A percentile compares a stretch with the other conserved stretches of the same genome.
These are phyloP conservation scores for Skeletonema grethae DNA, from an alignment of 108 stramenopile genomes.

Conservation along the genomic window DNA sequence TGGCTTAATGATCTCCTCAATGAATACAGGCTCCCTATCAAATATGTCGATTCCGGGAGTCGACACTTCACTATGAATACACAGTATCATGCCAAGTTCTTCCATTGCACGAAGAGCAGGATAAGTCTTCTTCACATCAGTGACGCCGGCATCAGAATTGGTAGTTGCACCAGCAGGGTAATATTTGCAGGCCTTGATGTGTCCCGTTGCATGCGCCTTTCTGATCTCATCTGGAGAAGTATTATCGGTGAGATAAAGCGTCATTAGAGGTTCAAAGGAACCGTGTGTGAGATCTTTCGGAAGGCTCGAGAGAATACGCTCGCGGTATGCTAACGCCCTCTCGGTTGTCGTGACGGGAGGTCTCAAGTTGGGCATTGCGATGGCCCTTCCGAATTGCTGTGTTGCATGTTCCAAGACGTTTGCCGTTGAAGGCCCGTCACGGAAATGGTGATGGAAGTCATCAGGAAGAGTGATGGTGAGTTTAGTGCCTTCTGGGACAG, in stretches of 20 bases:
- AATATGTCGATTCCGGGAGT: conserved; percentile 93
- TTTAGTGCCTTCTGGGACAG: conserved; percentile 38
- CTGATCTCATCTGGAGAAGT: conserved; percentile 94
- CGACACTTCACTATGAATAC: conserved; percentile 98
- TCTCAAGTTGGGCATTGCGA: conserved; percentile 98
- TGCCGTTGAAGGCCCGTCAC: conserved; percentile 76
- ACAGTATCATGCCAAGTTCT: conserved; percentile 91
- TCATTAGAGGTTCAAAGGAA: conserved; percentile 91
- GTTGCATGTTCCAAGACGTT: conserved; percentile 68
- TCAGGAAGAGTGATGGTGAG: conserved; percentile 80
- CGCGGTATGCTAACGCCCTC: conserved; percentile 86
- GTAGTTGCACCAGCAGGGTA: conserved; percentile 99
- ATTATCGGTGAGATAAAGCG: conserved; percentile 95
- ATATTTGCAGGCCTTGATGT: conserved; percentile 91
- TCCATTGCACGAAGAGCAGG: conserved; percentile 90
- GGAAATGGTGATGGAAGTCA: conserved; percentile 98
- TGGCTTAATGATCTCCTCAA: conserved; percentile 92
- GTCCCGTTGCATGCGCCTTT: conserved; percentile 73
- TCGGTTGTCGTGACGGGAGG: conserved; percentile 96
- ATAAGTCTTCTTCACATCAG: conserved; percentile 82
- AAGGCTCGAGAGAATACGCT: conserved; percentile 70
- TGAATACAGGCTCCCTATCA: conserved; percentile 94
- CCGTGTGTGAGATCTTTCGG: conserved; percentile 44
- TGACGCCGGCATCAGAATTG: conserved; percentile 95
- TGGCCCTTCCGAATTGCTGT: conserved; percentile 76